Evolutionary conservation across 208 protist genomes (phyloP).

Genomic region (Trypanosomatidae sp.): DNA sequence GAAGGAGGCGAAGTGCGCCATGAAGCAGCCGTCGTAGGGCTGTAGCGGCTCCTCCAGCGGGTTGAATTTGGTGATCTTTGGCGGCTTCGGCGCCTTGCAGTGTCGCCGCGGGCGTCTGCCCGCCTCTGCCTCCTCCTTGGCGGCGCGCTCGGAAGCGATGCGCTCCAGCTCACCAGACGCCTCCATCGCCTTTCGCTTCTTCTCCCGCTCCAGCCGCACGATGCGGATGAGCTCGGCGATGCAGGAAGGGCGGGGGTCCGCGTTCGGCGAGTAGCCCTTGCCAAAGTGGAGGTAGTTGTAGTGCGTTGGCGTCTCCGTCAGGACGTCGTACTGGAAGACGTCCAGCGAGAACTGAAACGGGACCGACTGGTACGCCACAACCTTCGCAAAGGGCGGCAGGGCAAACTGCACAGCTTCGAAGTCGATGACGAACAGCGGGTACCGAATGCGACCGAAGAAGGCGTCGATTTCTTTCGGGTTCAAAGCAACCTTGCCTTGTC

Average conservation of each 20-base stretch:
- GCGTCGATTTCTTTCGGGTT: slow-evolving; percentile 76
- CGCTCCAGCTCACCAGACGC: slow-evolving; percentile 51
- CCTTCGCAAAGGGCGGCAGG: slow-evolving; percentile 81
- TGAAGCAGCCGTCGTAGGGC: slow-evolving; percentile 85
- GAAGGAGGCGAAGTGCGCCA: slow-evolving; percentile 89
- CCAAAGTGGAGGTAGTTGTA: slow-evolving; percentile 92
- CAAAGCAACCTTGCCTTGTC: slow-evolving; percentile 59
- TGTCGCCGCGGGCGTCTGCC: slow-evolving; percentile 19
- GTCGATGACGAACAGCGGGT: slow-evolving; percentile 88
- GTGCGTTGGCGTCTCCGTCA: slow-evolving; percentile 83
- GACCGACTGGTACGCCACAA: slow-evolving; percentile 77
- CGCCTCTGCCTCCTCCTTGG: slow-evolving; percentile 23
- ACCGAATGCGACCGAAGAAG: slow-evolving; percentile 76
- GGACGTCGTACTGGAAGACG: slow-evolving; percentile 86
- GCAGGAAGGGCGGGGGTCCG: slow-evolving; percentile 65
- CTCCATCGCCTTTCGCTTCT: slow-evolving; percentile 64
- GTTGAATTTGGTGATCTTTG: slow-evolving; percentile 43
- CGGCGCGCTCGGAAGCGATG: slow-evolving; percentile 22
- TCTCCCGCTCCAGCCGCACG: slow-evolving; percentile 69
- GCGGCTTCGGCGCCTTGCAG: slow-evolving; percentile 28
- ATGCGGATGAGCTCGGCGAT: slow-evolving; percentile 82
- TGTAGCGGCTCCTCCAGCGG: slow-evolving; percentile 49
- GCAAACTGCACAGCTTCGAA: slow-evolving; percentile 91
- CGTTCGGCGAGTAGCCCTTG: slow-evolving; percentile 82
- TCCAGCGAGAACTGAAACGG: slow-evolving; percentile 92